These are phyloP conservation scores for Poterioochromonas sp. DNA, from an alignment of 352 stramenopile genomes.

Conservation along the genomic window DNA sequence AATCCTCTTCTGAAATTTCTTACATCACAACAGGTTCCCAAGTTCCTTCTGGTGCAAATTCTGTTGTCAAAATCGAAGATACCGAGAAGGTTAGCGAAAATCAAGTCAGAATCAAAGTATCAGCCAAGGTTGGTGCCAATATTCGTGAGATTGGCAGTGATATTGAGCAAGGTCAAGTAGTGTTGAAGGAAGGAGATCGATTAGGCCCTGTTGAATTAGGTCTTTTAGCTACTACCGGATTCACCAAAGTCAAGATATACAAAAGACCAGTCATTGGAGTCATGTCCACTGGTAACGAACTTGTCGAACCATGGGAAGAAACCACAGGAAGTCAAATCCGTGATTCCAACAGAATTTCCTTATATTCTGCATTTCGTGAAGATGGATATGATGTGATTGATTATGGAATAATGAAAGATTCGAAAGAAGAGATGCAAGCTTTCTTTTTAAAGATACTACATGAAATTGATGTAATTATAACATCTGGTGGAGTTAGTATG, in stretches of 20 bases:
- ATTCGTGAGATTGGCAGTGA: constrained; percentile 81
- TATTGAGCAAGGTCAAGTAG: constrained; percentile 60
- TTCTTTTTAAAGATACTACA: constrained; percentile 36
- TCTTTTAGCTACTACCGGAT: constrained; percentile 75
- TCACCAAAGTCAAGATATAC: constrained; percentile 60
- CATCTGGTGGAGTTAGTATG: constrained; percentile 86
- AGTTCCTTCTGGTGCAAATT: constrained; percentile 73
- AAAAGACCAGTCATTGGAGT: constrained; percentile 69
- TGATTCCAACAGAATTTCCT: constrained; percentile 86
- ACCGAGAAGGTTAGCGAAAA: constrained; percentile 44
- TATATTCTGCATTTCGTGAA: constrained; percentile 49
- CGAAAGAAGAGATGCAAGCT: constrained; percentile 40
- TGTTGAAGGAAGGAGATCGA: constrained; percentile 60
- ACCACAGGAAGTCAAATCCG: constrained; percentile 67
- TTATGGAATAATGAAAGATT: constrained; percentile 61
- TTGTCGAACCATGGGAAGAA: constrained; percentile 56
- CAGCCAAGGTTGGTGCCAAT: constrained; percentile 48
- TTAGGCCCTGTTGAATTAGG: constrained; percentile 77
- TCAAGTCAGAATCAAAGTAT: constrained; percentile 38
- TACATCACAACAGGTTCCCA: constrained; percentile 91
- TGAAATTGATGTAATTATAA: constrained; percentile 81
- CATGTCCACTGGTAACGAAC: constrained; percentile 87
- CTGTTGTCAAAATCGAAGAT: constrained; percentile 87
- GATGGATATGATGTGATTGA: constrained; percentile 45
- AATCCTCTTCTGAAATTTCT: constrained; percentile 53